Evolutionary conservation across 2,329 filamentous ascomycete species (phyloP).

Genomic region (Aspergillus viridinutans): DNA sequence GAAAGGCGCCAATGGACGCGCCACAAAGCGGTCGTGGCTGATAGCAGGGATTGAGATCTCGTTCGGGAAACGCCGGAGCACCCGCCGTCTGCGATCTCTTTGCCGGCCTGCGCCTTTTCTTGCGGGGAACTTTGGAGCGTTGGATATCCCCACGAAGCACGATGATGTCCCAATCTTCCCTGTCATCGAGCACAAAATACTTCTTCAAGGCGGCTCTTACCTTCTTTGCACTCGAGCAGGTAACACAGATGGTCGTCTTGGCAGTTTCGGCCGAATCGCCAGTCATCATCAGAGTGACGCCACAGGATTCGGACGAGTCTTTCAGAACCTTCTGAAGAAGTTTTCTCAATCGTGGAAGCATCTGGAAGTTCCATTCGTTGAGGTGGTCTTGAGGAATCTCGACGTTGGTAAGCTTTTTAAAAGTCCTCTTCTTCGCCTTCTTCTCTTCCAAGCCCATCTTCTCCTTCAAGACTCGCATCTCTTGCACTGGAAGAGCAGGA

Average conservation of each 20-base stretch:
- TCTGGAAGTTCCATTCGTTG: slow-evolving; percentile 55
- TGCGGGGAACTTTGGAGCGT: slow-evolving; percentile 49
- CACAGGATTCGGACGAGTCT: slow-evolving; percentile 58
- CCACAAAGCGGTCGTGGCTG: slow-evolving; percentile 77
- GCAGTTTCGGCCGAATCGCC: slow-evolving; percentile 55
- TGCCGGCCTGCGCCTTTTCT: slow-evolving; percentile 37
- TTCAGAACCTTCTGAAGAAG: slow-evolving; percentile 56
- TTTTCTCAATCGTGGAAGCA: slow-evolving; percentile 55
- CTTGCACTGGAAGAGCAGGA: slow-evolving; percentile 16
- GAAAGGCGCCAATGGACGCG: slow-evolving; percentile 88
- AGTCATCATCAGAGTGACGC: slow-evolving; percentile 57
- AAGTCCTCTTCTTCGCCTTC: slow-evolving; percentile 35
- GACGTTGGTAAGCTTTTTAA: slow-evolving; percentile 45
- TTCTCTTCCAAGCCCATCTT: slow-evolving; percentile 24
- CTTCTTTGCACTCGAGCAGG: slow-evolving; percentile 56
- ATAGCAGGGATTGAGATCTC: slow-evolving; percentile 63
- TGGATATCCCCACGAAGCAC: slow-evolving; percentile 57
- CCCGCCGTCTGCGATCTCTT: slow-evolving; percentile 24
- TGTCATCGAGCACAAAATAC: slow-evolving; percentile 55
- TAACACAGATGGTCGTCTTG: slow-evolving; percentile 59
- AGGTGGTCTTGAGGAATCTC: slow-evolving; percentile 54
- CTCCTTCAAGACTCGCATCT: slow-evolving; percentile 22
- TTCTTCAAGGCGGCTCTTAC: slow-evolving; percentile 56
- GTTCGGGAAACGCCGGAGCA: slow-evolving; percentile 23
- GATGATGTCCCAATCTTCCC: slow-evolving; percentile 55